Conservation (phyloP, 495 filamentous ascomycete species). For the Pyrenula massariospora region DNA sequence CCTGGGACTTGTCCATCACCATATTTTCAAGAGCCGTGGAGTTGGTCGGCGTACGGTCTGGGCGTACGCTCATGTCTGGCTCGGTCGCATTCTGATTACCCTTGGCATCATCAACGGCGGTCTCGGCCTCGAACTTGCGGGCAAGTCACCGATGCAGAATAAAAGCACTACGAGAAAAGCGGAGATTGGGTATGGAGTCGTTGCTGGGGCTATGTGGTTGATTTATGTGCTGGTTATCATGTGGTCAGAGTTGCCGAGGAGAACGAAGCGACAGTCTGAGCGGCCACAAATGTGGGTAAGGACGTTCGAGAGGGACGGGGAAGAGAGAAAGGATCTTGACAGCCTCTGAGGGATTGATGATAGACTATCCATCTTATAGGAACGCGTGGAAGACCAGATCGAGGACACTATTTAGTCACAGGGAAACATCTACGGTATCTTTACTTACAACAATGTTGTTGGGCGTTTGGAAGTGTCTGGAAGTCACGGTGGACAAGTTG, state of each 20-base stretch:
- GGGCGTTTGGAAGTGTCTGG: too few species aligned
- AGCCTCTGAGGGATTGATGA: too few species aligned
- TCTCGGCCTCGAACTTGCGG: slow-evolving; percentile 44
- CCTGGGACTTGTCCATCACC: slow-evolving; percentile 54
- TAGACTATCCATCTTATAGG: too few species aligned
- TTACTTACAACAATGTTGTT: too few species aligned
- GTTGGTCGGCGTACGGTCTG: slow-evolving; percentile 30
- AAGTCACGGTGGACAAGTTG: too few species aligned
- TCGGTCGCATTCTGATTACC: slow-evolving; percentile 47
- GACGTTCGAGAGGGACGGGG: not conserved
- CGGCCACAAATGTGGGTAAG: not conserved
- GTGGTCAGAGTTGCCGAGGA: not conserved
- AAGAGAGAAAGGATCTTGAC: not conserved
- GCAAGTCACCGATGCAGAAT: slow-evolving; percentile 6
- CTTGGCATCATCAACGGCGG: slow-evolving; percentile 65
- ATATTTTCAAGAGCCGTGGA: slow-evolving; percentile 26
- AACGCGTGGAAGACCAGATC: too few species aligned
- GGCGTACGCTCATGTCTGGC: slow-evolving; percentile 58
- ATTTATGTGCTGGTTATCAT: slow-evolving; percentile 25
- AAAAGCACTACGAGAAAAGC: slow-evolving; percentile 22
- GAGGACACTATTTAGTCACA: too few species aligned
- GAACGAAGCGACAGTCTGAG: not conserved
- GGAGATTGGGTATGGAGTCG: slow-evolving; percentile 45
- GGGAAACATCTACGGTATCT: too few species aligned
- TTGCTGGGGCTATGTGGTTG: slow-evolving; percentile 41